Percentiles rank a stretch among this genome's conserved stretches.
Evolutionary conservation across 1,284 basidiomycete species (phyloP).

Genomic region (Sanghuangporus sanghuang): DNA sequence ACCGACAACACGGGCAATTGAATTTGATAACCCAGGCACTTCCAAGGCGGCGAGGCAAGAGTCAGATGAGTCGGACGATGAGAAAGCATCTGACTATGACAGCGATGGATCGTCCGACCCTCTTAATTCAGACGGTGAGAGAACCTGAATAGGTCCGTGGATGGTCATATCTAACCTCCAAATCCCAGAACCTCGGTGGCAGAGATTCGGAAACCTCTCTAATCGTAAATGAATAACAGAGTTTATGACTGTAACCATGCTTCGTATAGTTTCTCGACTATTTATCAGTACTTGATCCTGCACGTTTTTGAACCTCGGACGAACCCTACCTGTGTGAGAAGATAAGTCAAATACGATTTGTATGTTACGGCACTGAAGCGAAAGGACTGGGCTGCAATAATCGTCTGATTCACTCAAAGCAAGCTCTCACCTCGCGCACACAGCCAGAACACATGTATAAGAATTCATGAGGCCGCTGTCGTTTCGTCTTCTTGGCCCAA

Average conservation of each 20-base stretch:
- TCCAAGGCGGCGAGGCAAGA: neutral
- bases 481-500: neutral
- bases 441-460: neutral
- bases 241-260: too few relatives aligned
- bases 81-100: neutral
- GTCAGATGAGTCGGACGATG: neutral
- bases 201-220: too few relatives aligned
- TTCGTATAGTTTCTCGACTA: too few relatives aligned
- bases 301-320: neutral
- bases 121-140: too few relatives aligned
- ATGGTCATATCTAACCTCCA: too few relatives aligned
- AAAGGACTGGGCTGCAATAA: neutral
- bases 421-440: neutral
- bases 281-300: too few relatives aligned
- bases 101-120: neutral
- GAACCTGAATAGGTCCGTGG: neutral
- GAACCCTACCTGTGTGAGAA: neutral
- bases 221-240: too few relatives aligned
- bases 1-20: neutral
- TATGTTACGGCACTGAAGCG: neutral
- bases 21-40: neutral
- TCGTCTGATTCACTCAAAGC: neutral
- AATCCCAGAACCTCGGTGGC: too few relatives aligned
- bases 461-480: neutral
- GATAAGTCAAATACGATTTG: neutral